Evolutionary conservation across 495 filamentous ascomycete genomes (phyloP).

Genomic region (Xylaria flabelliformis): DNA sequence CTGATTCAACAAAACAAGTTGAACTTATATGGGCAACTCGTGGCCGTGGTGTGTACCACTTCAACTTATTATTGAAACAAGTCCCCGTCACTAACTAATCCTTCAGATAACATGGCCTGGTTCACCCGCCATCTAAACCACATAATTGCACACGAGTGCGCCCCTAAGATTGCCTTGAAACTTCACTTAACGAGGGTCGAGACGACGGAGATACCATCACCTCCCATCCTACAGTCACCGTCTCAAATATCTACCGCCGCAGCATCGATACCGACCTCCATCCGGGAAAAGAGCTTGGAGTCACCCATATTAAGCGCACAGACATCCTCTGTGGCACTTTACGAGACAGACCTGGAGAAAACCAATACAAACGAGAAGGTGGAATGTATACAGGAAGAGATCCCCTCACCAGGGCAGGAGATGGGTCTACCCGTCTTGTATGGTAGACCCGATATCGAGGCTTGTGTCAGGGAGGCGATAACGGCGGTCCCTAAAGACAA

Average conservation of each 20-base stretch:
- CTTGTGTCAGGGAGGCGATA: slow-evolving; percentile 51
- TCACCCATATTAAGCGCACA: slow-evolving; percentile 27
- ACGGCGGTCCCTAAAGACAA: slow-evolving; percentile 45
- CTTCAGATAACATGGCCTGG: slow-evolving; percentile 55
- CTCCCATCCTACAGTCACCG: slow-evolving; percentile 13
- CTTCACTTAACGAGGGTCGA: slow-evolving; percentile 52
- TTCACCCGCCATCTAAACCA: slow-evolving; percentile 57
- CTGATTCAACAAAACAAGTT: slow-evolving; percentile 52
- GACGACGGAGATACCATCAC: slow-evolving; percentile 6
- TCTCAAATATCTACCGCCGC: slow-evolving; percentile 27
- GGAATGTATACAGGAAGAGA: slow-evolving; percentile 9
- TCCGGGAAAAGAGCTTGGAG: slow-evolving; percentile 9
- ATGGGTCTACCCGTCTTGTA: slow-evolving; percentile 36
- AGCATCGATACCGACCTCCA: neutral
- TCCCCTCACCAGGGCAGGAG: slow-evolving; percentile 23
- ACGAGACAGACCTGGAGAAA: slow-evolving; percentile 32
- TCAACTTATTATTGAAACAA: slow-evolving; percentile 9
- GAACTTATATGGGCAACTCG: slow-evolving; percentile 63
- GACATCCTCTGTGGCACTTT: slow-evolving; percentile 33
- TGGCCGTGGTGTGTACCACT: slow-evolving; percentile 50
- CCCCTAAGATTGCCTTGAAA: slow-evolving; percentile 52
- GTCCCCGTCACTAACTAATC: slow-evolving; percentile 19
- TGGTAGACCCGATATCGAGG: slow-evolving; percentile 51
- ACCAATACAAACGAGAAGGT: slow-evolving; percentile 18
- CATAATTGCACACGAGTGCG: slow-evolving; percentile 48